These are phyloP conservation scores for Lichtheimia ornata DNA, from an alignment of 371 early-diverging fungal species.

Conservation along the genomic window DNA sequence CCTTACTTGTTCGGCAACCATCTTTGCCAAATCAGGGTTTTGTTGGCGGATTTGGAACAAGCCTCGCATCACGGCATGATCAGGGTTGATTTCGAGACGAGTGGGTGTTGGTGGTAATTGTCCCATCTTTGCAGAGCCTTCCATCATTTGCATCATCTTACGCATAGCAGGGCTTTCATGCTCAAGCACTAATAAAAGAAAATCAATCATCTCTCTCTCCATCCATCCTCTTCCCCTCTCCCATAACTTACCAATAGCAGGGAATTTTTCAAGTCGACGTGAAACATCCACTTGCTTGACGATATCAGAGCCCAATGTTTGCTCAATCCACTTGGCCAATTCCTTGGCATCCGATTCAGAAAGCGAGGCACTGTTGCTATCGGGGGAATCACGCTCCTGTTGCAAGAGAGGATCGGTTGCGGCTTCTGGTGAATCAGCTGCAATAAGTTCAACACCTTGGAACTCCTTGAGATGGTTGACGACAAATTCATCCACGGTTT, in stretches of 20 bases:
- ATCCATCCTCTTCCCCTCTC: not conserved
- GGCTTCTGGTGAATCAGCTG: slow-evolving; percentile 76
- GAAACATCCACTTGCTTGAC: slow-evolving; percentile 71
- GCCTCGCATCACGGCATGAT: slow-evolving; percentile 75
- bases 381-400: slow-evolving; percentile 20
- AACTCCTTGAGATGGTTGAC: slow-evolving; percentile 73
- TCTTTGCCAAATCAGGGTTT: slow-evolving; percentile 66
- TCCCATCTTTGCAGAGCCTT: slow-evolving; percentile 66
- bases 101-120: slow-evolving; percentile 53
- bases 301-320: slow-evolving; percentile 62
- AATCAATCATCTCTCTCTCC: slow-evolving; percentile 3
- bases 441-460: slow-evolving; percentile 78
- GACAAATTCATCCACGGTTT: slow-evolving; percentile 91
- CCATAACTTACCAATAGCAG: slow-evolving; percentile 60
- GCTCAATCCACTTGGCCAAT: slow-evolving; percentile 69
- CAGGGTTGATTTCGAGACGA: slow-evolving; percentile 86
- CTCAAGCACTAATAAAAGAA: slow-evolving; percentile 56
- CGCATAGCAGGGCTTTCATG: slow-evolving; percentile 81
- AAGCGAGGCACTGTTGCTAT: slow-evolving; percentile 38
- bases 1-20: slow-evolving; percentile 59
- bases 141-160: slow-evolving; percentile 75
- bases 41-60: slow-evolving; percentile 59
- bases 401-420: slow-evolving; percentile 52
- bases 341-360: slow-evolving; percentile 60
- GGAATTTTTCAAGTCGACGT: slow-evolving; percentile 68